A percentile compares a stretch with the other conserved stretches of the same genome.
phyloP scores from a whole-genome alignment of 768 basidiomycete species.

The Sutorius australiensis region DNA sequence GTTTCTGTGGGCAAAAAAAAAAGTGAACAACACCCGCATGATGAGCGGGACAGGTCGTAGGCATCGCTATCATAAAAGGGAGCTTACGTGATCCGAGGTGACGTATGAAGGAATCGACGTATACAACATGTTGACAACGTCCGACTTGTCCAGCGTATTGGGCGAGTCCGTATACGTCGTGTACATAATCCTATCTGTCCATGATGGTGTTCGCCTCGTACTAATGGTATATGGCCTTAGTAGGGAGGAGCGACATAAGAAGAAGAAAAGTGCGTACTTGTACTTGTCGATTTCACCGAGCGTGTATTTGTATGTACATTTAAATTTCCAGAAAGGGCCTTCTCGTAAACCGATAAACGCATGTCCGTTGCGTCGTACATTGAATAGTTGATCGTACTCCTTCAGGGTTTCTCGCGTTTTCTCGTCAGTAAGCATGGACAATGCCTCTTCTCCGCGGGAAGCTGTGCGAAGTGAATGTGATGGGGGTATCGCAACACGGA shows the following conservation, averaged over 20 bases:
- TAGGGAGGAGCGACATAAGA: not conserved
- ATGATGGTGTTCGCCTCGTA: slow-evolving; percentile 73
- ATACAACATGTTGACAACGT: slow-evolving; percentile 67
- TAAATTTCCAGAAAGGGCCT: slow-evolving; percentile 86
- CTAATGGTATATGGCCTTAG: slow-evolving; percentile 33
- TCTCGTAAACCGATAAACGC: slow-evolving; percentile 75
- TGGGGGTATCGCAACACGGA: slow-evolving; percentile 67
- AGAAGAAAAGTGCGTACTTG: slow-evolving; percentile 43
- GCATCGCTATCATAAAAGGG: not conserved
- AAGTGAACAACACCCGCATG: not conserved
- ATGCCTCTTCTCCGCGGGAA: slow-evolving; percentile 35
- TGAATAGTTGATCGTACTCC: slow-evolving; percentile 68
- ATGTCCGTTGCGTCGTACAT: slow-evolving; percentile 59
- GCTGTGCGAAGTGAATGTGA: slow-evolving; percentile 44
- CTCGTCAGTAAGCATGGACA: slow-evolving; percentile 44
- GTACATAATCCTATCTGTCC: slow-evolving; percentile 92
- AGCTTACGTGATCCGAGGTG: slow-evolving; percentile 82
- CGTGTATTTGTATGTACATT: slow-evolving; percentile 86
- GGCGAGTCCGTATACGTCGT: slow-evolving; percentile 68
- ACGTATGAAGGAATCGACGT: slow-evolving; percentile 80
- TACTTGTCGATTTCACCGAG: slow-evolving; percentile 82
- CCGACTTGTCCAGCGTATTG: slow-evolving; percentile 44
- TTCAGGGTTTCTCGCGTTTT: slow-evolving; percentile 55
- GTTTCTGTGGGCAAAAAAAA: slow-evolving; percentile 56
- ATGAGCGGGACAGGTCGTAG: not conserved